Evolutionary conservation across 2,329 filamentous ascomycete genomes (phyloP).

Genomic region (Emmonsiellopsis sp.): DNA sequence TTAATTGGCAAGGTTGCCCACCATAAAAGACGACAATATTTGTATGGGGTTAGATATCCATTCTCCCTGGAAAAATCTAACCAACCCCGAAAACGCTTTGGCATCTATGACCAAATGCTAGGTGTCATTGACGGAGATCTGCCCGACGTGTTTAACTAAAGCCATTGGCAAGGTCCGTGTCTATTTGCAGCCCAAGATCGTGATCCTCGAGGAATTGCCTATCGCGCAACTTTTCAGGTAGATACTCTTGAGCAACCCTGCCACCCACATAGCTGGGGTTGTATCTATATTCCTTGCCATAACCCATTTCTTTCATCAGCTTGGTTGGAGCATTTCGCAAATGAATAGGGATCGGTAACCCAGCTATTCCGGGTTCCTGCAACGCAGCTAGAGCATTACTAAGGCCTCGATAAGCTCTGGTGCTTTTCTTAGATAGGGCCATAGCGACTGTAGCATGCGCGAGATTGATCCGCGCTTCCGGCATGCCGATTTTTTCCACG

Average conservation of each 20-base stretch:
- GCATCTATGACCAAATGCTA: too few relatives aligned
- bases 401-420: slow-evolving; percentile 71
- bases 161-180: slow-evolving; percentile 50
- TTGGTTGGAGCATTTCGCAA: slow-evolving; percentile 85
- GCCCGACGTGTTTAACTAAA: too few relatives aligned
- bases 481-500: slow-evolving; percentile 87
- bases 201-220: slow-evolving; percentile 67
- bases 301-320: slow-evolving; percentile 87
- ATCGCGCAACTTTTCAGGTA: slow-evolving; percentile 67
- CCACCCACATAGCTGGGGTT: slow-evolving; percentile 84
- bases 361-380: slow-evolving; percentile 72
- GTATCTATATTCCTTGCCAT: slow-evolving; percentile 90
- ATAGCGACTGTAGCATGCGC: slow-evolving; percentile 81
- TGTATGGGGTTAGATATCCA: too few relatives aligned
- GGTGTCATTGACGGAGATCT: background rate
- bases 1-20: too few relatives aligned
- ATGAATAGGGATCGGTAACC: slow-evolving; percentile 75
- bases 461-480: slow-evolving; percentile 85
- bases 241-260: slow-evolving; percentile 74
- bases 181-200: slow-evolving; percentile 70
- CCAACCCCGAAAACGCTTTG: too few relatives aligned
- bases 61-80: too few relatives aligned
- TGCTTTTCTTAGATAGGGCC: slow-evolving; percentile 74
- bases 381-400: slow-evolving; percentile 73
- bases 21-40: too few relatives aligned